Evolutionary conservation across 345 rosid genomes (phyloP), one percentile per base, ranked within the genome.

Genomic region (Moringa oleifera): DNA sequence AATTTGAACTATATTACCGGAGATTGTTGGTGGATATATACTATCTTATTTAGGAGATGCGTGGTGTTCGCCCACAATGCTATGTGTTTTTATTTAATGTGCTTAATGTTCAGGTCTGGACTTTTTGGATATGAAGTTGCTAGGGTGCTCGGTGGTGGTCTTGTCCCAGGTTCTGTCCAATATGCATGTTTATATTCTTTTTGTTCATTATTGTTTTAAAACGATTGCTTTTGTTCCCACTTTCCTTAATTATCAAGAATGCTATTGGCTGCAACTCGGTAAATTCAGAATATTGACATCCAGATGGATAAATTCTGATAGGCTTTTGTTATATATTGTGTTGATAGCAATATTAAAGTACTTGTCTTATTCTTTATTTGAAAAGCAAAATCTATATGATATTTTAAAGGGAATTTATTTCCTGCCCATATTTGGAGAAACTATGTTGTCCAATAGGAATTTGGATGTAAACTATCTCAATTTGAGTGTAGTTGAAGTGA

Each of bases 71-170:
- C 8, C 33, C 8, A 28, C 8, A 28, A 28, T 28, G 33, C 12
- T 41, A 41, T 41, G 13, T 41, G 12, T 41, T 41, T 52, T 68
- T 71, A 23, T 62, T 68, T 64, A 46, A 41, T 65, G 57, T 12
- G 22, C 55, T 71, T 66, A 41, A 22, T 60, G 20, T 71, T 55
- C 70, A 92, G 98, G 80, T 65, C 74, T 66, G 98, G 95, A 58
- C 71, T 37, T 25, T 88, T 93, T 67, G 98, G 98, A 45, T 69
- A 72, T 65, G 97, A 93, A 84, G 90, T 90, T 71, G 81, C 81
- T 13, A 81, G 92, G 66, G 97, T 93, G 66, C 96, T 93, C 70
- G 98, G 98, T 66, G 96, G 97, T 70, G 98, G 98, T 41, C 82
- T 93, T 71, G 96, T 89, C 21, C 97, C 98, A 86, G 97, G 97